Base-by-base conservation (phyloP, 306 rosid species). In the Vigna nakashimae region DNA sequence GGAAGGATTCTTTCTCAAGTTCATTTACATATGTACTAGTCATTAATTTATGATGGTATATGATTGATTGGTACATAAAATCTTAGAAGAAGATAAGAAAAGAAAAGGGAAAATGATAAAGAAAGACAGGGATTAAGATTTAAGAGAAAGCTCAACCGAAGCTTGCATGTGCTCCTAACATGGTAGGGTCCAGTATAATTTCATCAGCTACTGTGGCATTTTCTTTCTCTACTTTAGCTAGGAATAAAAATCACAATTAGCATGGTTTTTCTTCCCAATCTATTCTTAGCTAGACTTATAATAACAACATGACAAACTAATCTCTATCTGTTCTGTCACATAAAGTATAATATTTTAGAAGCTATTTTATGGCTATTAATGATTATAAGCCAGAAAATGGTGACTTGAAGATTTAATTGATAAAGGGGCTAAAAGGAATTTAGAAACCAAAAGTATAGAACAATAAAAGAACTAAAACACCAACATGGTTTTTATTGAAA, bases 161-260 rank as follows among this genome's bases (percentile, higher is more conserved):
- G 79, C 46, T 50, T 71, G 82, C 84, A 82, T 82, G 84, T 82
- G 82, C 76, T 42, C 7, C 53, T 70, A 79, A 85, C 84, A 69
- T 85, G 84, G 86, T 82, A 82, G 86, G 89, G 77, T 57, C 86
- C 9, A 14, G 13, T 73, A 36, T 67, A 66, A 66, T 73, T 71
- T 65, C 49, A 82, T 52, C 79, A 71, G 32, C 65, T 34, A 77
- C 13, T 36, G 40, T 82, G 59, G 40, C 7, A 53, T 68, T 75
- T 75, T 34, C 38, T 52, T 74, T 64, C 51, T 70, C 67, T 66
- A 12, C 65, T 26, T 68, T 52, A 69, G 60, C 53, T 43, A 30
- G 45, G 57, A 78, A 63, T 40, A n/a, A 52, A 62, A 62, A 60
- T 75, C 78, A 42, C 53, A 62, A 51, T 42, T 34, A 62, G 69